A percentile compares a stretch with the other conserved stretches of the same genome.
These are phyloP conservation scores for Rhynchospora breviuscula DNA, from an alignment of 176 grass and related monocot species.

Conservation along the genomic window DNA sequence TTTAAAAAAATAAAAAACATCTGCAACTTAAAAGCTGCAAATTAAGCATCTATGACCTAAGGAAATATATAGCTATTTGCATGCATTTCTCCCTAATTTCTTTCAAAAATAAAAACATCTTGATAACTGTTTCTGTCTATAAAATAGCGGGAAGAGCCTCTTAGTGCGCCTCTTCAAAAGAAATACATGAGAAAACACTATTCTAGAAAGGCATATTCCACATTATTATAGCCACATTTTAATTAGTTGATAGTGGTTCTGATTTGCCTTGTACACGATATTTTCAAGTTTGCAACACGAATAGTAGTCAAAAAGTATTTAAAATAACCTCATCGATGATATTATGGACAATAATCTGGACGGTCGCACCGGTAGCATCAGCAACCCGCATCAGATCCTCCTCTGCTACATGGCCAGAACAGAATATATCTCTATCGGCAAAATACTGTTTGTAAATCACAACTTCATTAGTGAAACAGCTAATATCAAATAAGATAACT, in stretches of 20 bases:
- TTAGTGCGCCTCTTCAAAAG: background rate
- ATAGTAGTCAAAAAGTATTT: background rate
- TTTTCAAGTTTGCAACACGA: background rate
- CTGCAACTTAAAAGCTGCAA: background rate
- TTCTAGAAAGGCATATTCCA: background rate
- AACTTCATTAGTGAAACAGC: background rate
- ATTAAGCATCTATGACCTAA: background rate
- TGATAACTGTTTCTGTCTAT: background rate
- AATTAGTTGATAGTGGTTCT: background rate
- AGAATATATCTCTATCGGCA: conserved; percentile 89
- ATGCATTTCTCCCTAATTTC: background rate
- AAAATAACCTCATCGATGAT: conserved; percentile 62
- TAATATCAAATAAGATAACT: background rate
- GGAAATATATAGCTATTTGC: background rate
- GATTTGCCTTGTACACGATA: background rate
- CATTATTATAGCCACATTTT: background rate
- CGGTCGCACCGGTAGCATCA: conserved; percentile 76
- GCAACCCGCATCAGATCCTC: conserved; percentile 85
- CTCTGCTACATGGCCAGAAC: conserved; percentile 79
- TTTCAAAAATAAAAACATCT: background rate
- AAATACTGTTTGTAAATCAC: conserved; percentile 59
- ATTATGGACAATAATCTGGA: conserved; percentile 88
- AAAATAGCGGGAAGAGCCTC: background rate
- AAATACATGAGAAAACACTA: background rate
- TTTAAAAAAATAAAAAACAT: background rate